Conservation (phyloP, 345 rosid genomes). For the Triadica sebifera region DNA sequence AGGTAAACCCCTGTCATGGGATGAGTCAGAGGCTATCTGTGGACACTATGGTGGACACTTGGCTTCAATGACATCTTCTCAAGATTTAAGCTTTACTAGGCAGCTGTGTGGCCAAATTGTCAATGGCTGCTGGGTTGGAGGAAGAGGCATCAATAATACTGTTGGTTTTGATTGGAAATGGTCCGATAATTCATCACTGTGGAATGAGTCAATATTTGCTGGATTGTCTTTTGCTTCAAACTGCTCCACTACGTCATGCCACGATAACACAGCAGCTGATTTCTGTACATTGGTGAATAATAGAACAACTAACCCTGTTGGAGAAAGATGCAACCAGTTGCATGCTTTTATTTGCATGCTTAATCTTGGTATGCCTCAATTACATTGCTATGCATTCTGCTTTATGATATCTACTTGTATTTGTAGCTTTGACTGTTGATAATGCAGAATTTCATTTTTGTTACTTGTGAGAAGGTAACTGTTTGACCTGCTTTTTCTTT, state of each 20-base stretch:
- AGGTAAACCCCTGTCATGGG: slow-evolving; percentile 49
- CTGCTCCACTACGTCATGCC: slow-evolving; percentile 50
- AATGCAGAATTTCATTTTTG: slow-evolving; percentile 1
- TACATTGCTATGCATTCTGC: neutral
- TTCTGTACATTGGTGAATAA: slow-evolving; percentile 57
- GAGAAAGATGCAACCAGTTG: slow-evolving; percentile 57
- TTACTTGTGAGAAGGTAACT: neutral
- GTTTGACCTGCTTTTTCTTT: slow-evolving; percentile 6
- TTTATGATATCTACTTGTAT: neutral
- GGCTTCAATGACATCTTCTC: slow-evolving; percentile 51
- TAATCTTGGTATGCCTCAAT: slow-evolving; percentile 52
- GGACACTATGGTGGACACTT: slow-evolving; percentile 60
- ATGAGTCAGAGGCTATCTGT: slow-evolving; percentile 62
- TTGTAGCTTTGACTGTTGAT: slow-evolving; percentile 1
- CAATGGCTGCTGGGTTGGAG: slow-evolving; percentile 81
- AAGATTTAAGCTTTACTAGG: slow-evolving; percentile 50
- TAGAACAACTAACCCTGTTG: slow-evolving; percentile 37
- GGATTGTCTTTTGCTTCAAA: slow-evolving; percentile 25
- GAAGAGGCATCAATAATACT: slow-evolving; percentile 43
- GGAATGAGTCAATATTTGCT: slow-evolving; percentile 52
- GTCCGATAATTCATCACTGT: slow-evolving; percentile 63
- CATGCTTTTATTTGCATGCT: slow-evolving; percentile 60
- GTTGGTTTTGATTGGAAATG: slow-evolving; percentile 56
- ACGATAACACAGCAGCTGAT: slow-evolving; percentile 25
- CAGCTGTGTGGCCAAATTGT: slow-evolving; percentile 45